Evolutionary conservation across 2,329 filamentous ascomycete genomes (phyloP).

Genomic region (Orbilia blumenaviensis): DNA sequence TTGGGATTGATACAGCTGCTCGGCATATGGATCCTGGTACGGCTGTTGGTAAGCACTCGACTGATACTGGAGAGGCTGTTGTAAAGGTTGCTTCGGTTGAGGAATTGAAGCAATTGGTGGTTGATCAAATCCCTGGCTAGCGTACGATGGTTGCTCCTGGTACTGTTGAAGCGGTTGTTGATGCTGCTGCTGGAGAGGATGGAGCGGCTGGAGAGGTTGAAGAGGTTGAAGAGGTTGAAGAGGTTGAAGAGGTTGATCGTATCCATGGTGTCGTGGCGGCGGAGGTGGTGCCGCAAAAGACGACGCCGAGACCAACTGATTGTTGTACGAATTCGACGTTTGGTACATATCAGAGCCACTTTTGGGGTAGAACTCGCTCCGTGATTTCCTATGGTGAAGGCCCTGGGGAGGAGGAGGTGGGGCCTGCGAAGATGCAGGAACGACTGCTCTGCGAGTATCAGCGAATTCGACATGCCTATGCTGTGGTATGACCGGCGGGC

Average conservation of each 20-base stretch:
- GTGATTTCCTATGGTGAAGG: constrained; percentile 41
- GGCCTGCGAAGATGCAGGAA: constrained; percentile 9
- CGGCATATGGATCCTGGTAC: constrained; percentile 36
- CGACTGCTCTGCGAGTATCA: constrained; percentile 28
- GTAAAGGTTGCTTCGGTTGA: constrained; percentile 18
- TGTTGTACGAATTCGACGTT: constrained; percentile 10
- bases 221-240: too few relatives aligned
- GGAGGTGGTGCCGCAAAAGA: constrained; percentile 17
- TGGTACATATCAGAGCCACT: constrained; percentile 32
- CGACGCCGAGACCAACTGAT: constrained; percentile 33
- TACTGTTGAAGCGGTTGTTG: constrained; percentile 22
- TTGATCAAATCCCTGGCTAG: constrained; percentile 29
- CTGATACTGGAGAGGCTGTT: constrained; percentile 20
- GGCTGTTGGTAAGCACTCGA: constrained; percentile 20
- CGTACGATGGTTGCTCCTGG: constrained; percentile 17
- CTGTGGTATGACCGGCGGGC: constrained; percentile 33
- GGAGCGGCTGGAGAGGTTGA: too few relatives aligned
- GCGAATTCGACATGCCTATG: constrained; percentile 49
- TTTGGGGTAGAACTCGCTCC: constrained; percentile 44
- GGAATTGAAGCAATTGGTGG: constrained; percentile 13
- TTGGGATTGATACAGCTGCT: constrained; percentile 41
- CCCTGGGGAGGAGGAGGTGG: constrained; percentile 27
- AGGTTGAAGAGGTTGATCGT: constrained; percentile 28
- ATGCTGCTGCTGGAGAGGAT: neutral
- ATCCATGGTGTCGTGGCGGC: constrained; percentile 34